A percentile compares a stretch with the other conserved stretches of the same genome.
These are phyloP conservation scores for Pichia sp. DNA, from an alignment of 1,139 yeast species.

Conservation along the genomic window DNA sequence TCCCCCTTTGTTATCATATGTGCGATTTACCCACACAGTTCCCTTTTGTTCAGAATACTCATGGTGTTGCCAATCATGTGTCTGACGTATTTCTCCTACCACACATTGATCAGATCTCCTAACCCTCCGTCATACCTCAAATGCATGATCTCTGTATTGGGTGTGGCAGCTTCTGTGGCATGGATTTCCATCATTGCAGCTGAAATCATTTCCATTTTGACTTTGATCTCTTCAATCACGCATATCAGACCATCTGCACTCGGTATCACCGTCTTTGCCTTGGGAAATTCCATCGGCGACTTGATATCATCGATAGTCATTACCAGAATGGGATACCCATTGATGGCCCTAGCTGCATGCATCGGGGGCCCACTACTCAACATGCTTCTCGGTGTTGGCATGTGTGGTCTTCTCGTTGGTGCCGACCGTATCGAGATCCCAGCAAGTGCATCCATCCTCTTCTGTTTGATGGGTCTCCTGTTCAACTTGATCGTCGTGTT, in stretches of 20 bases:
- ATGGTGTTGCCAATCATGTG: conserved; percentile 11
- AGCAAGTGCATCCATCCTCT: conserved; percentile 25
- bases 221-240: conserved; percentile 58
- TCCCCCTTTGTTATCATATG: conserved; percentile 24
- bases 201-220: conserved; percentile 67
- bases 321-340: conserved; percentile 82
- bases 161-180: conserved; percentile 65
- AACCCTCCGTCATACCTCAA: conserved; percentile 33
- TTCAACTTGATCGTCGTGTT: conserved; percentile 52
- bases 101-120: conserved; percentile 20
- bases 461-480: conserved; percentile 53
- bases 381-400: conserved; percentile 60
- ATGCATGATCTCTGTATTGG: conserved; percentile 44
- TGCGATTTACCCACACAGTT: conserved; percentile 22
- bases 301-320: conserved; percentile 81
- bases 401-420: conserved; percentile 56
- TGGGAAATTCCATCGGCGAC: conserved; percentile 93
- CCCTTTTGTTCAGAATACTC: conserved; percentile 13
- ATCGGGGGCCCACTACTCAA: conserved; percentile 88
- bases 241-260: conserved; percentile 74
- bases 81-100: conserved; percentile 18
- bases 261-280: conserved; percentile 85
- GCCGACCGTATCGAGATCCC: conserved; percentile 27
- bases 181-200: conserved; percentile 81
- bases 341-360: conserved; percentile 94